Evolutionary conservation across 345 rosid genomes (phyloP), one percentile per base, ranked within the genome.

Genomic region (Balakata baccata): DNA sequence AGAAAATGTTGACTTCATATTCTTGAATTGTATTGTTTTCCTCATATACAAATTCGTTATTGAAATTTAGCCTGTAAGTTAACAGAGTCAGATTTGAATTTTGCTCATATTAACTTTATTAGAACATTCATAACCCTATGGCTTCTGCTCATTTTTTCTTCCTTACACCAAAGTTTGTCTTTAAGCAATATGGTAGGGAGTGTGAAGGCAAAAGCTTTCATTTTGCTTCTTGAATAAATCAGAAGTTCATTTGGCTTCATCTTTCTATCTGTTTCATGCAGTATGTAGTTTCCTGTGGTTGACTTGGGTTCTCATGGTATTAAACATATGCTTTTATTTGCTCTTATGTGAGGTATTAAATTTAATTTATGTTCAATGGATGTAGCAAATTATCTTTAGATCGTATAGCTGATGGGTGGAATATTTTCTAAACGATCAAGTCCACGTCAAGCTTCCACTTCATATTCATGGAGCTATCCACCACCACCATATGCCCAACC

Each of bases 341-440:
- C 66, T 43, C 47, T 38, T 16, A 5, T 50, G 14, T 51, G 57
- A 45, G 59, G 41, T 37, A 13, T n/a, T 72, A 54, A 74, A 2
- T 70, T 62, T 59, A 63, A 52, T 77, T 77, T 22, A 43, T 47
- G 37, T 59, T 20, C 61, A 25, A 63, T 79, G 72, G 43, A 72
- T 79, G 39, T 37, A 63, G 69, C 82, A 81, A 81, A 74, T 29
- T 20, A 66, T 70, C 59, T 50, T 8, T 70, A 37, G 43, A 25
- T 67, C 73, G 58, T 51, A 64, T 70, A 71, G 52, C 72, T 76
- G 81, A 89, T 89, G 94, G 94, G 94, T 70, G 89, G 90, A 60
- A 67, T 50, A 72, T 18, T 70, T 72, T 85, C 90, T 37, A 86
- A 81, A 84, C 84, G 85, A 13, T 45, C 70, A 38, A 61, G 77